These are phyloP conservation scores for Geotrichum siamense DNA, from an alignment of 1,139 yeast genomes.

Conservation along the genomic window DNA sequence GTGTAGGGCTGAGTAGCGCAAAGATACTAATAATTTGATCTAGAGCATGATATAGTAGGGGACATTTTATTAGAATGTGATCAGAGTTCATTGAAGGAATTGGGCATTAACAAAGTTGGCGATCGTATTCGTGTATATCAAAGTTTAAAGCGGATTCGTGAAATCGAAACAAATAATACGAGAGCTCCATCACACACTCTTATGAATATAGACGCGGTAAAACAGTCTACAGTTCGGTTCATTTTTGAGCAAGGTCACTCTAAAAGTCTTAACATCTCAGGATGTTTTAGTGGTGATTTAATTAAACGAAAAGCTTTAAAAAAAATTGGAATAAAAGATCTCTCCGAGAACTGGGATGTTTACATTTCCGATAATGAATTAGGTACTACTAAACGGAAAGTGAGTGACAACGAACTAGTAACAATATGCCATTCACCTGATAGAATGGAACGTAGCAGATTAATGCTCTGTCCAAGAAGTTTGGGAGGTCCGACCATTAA, in stretches of 20 bases:
- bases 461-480: constrained; percentile 48
- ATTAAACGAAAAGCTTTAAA: constrained; percentile 65
- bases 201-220: constrained; percentile 30
- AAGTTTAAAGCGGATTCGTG: constrained; percentile 35
- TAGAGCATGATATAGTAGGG: constrained; percentile 48
- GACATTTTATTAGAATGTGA: constrained; percentile 62
- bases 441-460: constrained; percentile 61
- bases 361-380: constrained; percentile 38
- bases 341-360: constrained; percentile 46
- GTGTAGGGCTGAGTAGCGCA: not conserved
- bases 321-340: constrained; percentile 41
- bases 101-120: constrained; percentile 74
- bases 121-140: constrained; percentile 65
- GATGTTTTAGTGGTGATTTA: constrained; percentile 74
- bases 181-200: constrained; percentile 18
- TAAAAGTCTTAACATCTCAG: constrained; percentile 64
- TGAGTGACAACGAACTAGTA: constrained; percentile 74
- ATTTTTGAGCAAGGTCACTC: constrained; percentile 57
- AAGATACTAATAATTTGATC: not conserved
- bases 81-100: constrained; percentile 56
- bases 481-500: constrained; percentile 57
- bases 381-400: constrained; percentile 41
- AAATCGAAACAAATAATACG: constrained; percentile 17
- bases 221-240: constrained; percentile 50
- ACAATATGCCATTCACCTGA: constrained; percentile 75